Percentiles rank a stretch among this genome's conserved stretches.
These are phyloP conservation scores for Penicillium psychrofluorescens DNA, from an alignment of 495 filamentous ascomycete species.

Conservation along the genomic window DNA sequence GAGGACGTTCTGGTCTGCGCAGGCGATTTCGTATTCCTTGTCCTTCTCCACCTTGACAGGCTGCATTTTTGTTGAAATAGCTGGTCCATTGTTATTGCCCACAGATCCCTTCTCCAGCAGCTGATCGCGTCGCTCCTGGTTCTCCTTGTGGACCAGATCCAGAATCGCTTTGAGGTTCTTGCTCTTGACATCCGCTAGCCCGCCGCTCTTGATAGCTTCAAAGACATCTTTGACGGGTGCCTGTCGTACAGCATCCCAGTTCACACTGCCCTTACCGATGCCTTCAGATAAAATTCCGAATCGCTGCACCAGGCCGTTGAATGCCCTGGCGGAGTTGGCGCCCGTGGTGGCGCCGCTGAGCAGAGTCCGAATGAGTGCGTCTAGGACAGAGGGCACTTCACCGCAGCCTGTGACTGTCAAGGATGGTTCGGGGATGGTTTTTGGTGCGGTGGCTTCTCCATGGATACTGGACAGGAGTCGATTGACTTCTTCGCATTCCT, in stretches of 20 bases:
- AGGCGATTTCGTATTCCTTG: conserved; percentile 46
- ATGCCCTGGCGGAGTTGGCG: conserved; percentile 58
- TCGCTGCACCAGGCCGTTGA: conserved; percentile 59
- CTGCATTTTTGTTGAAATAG: neutral
- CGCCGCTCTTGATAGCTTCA: conserved; percentile 66
- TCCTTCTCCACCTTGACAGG: conserved; percentile 17
- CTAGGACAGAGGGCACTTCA: conserved; percentile 86
- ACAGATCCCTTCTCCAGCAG: conserved; percentile 12
- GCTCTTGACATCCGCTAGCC: conserved; percentile 60
- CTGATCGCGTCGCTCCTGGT: conserved; percentile 39
- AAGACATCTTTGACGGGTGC: conserved; percentile 57
- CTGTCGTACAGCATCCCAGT: conserved; percentile 77
- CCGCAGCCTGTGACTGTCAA: conserved; percentile 80
- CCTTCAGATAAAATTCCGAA: conserved; percentile 61
- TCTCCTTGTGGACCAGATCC: conserved; percentile 69
- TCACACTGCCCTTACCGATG: conserved; percentile 67
- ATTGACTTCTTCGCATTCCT: conserved; percentile 71
- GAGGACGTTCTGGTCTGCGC: conserved; percentile 49
- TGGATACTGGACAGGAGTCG: conserved; percentile 59
- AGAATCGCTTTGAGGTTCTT: conserved; percentile 76
- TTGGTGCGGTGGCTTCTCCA: conserved; percentile 56
- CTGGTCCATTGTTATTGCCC: neutral
- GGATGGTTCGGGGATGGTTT: conserved; percentile 67
- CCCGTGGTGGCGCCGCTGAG: conserved; percentile 71
- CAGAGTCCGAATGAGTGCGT: conserved; percentile 76